A percentile compares a stretch with the other conserved stretches of the same genome.
Evolutionary conservation across 768 basidiomycete genomes (phyloP).

Genomic region (Boletus sensibilis): DNA sequence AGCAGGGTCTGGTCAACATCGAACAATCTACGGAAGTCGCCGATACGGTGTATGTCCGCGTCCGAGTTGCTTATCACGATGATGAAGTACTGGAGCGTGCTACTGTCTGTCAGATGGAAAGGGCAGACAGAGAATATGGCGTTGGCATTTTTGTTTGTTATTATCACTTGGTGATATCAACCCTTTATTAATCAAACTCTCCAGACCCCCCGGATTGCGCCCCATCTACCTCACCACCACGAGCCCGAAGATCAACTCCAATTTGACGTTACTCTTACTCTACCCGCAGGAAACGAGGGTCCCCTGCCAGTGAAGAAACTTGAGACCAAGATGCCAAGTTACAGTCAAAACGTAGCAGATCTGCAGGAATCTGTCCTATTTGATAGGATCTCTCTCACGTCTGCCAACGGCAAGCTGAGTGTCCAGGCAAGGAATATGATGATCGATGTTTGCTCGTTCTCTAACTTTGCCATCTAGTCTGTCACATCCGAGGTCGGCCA

Average conservation of each 20-base stretch:
- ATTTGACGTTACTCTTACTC: constrained; percentile 38
- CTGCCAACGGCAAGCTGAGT: constrained; percentile 36
- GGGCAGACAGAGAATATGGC: constrained; percentile 24
- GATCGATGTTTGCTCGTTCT: not conserved
- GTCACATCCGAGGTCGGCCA: constrained; percentile 27
- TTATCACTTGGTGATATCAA: not conserved
- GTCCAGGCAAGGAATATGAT: constrained; percentile 30
- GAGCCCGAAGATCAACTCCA: constrained; percentile 18
- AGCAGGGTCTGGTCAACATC: constrained; percentile 30
- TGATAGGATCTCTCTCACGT: constrained; percentile 34
- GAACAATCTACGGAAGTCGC: constrained; percentile 28
- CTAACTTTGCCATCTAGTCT: constrained; percentile 28
- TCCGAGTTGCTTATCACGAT: constrained; percentile 25
- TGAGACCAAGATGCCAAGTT: constrained; percentile 43
- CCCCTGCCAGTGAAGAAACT: constrained; percentile 40
- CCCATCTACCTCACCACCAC: not conserved
- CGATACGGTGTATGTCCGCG: constrained; percentile 31
- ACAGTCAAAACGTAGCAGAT: constrained; percentile 37
- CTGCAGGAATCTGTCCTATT: constrained; percentile 39
- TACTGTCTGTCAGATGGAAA: constrained; percentile 32
- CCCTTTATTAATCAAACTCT: not conserved
- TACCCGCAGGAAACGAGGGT: constrained; percentile 33
- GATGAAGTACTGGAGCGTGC: constrained; percentile 21
- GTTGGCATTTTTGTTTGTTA: constrained; percentile 36
- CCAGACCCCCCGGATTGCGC: constrained; percentile 33